Percentiles rank a stretch among this genome's conserved stretches.
Evolutionary conservation across 148 eudicot genomes (phyloP).

Genomic region (Selenicereus undatus): DNA sequence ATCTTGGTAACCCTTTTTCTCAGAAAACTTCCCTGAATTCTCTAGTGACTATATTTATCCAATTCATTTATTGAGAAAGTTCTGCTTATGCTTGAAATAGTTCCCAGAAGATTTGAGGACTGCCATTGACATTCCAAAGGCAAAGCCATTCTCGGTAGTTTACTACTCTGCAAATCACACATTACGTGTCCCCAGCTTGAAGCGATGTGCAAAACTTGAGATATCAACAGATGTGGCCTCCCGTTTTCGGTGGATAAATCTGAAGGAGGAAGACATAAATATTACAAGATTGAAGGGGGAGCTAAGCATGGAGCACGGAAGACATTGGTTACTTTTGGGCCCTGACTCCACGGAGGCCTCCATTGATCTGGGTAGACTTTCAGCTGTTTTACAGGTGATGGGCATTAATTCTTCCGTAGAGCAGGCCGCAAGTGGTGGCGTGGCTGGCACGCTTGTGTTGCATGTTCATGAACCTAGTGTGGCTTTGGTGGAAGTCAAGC

Average conservation of each 20-base stretch:
- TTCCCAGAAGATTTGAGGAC: conserved; percentile 53
- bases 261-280: conserved; percentile 35
- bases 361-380: conserved; percentile 35
- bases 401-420: conserved; percentile 49
- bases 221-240: conserved; percentile 56
- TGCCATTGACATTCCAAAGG: conserved; percentile 19
- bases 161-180: conserved; percentile 45
- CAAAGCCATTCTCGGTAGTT: conserved; percentile 30
- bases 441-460: conserved; percentile 25
- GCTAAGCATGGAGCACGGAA: conserved; percentile 52
- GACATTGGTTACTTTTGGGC: conserved; percentile 32
- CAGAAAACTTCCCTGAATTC: background rate
- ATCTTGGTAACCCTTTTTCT: conserved; percentile 47
- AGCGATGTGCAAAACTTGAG: conserved; percentile 38
- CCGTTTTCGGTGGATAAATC: conserved; percentile 36
- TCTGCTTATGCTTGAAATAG: conserved; percentile 33
- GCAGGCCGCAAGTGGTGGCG: conserved; percentile 27
- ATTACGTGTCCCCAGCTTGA: conserved; percentile 43
- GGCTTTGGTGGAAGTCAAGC: conserved; percentile 46
- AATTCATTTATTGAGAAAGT: background rate
- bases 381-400: conserved; percentile 42
- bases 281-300: conserved; percentile 65
- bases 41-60: background rate
- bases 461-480: conserved; percentile 45
- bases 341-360: conserved; percentile 32